Conservation (phyloP, 208 protist genomes). For the Herpetomonas tarakana region DNA sequence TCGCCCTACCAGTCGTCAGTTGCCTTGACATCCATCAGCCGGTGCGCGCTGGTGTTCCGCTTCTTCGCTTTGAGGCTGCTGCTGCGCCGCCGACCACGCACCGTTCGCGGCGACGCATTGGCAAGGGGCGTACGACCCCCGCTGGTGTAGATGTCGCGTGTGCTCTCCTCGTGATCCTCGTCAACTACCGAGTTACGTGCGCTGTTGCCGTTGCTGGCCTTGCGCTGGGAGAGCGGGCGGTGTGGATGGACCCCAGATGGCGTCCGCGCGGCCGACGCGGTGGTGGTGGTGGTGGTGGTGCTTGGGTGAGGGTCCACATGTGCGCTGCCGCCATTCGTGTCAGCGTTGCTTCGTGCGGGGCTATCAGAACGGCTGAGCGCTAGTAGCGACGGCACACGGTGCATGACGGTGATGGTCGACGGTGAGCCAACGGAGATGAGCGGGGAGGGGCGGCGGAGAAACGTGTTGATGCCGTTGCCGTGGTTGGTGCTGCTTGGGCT, state of each 20-base stretch:
- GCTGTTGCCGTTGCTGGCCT: not conserved
- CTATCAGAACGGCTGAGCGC: conserved; percentile 43
- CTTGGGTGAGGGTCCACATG: conserved; percentile 2
- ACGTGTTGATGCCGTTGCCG: conserved; percentile 15
- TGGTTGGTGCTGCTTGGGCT: conserved; percentile 1
- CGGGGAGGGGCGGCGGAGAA: conserved; percentile 28
- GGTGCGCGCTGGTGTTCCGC: conserved; percentile 26
- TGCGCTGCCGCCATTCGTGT: conserved; percentile 25
- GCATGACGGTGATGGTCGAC: conserved; percentile 1
- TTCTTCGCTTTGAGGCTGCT: conserved; percentile 19
- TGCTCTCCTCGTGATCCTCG: not conserved
- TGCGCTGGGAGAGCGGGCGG: not conserved
- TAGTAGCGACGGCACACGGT: conserved; percentile 23
- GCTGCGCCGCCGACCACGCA: conserved; percentile 12
- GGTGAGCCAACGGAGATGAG: conserved; percentile 13
- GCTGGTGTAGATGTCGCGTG: not conserved
- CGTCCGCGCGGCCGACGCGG: conserved; percentile 3
- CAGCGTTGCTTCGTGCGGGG: conserved; percentile 11
- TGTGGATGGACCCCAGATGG: conserved; percentile 2
- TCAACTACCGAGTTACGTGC: no score
- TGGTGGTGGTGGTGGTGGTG: conserved; percentile 24
- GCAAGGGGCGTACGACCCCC: not conserved
- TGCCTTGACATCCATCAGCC: conserved; percentile 26
- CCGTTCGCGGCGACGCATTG: not conserved
- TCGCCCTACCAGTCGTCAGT: conserved; percentile 45